phyloP scores from a whole-genome alignment of 257 asterid species.

The Plantago major region DNA sequence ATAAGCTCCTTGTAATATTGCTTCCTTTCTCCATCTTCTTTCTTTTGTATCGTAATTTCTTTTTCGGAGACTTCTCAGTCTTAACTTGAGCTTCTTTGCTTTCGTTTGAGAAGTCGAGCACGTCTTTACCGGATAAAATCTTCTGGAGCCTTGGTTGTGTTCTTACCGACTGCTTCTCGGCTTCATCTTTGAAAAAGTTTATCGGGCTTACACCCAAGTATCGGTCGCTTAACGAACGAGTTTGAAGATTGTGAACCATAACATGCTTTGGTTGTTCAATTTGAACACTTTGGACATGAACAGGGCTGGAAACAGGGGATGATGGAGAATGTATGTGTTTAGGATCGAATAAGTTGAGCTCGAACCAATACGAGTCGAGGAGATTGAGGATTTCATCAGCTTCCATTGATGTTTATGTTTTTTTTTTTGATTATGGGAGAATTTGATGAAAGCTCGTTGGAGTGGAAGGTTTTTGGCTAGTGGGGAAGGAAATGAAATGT shows the following conservation, averaged over 20 bases:
- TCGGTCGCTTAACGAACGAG: constrained; percentile 33
- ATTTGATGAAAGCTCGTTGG: no score
- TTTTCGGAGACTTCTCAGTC: no score
- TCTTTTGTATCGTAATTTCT: neutral
- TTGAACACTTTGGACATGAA: constrained; percentile 3
- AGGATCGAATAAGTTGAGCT: constrained; percentile 20
- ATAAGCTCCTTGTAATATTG: constrained; percentile 37
- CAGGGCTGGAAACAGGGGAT: neutral
- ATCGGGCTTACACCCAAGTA: constrained; percentile 10
- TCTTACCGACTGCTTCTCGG: neutral
- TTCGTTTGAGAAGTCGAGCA: neutral
- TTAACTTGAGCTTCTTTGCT: no score
- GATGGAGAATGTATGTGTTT: constrained; percentile 6
- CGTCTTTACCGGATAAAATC: constrained; percentile 24
- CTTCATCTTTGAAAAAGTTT: neutral
- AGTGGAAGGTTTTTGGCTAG: neutral
- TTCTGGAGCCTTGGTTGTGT: constrained; percentile 19
- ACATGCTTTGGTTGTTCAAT: constrained; percentile 10
- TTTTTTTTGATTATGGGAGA: neutral
- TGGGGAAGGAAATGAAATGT: no score
- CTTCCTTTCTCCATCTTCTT: constrained; percentile 5
- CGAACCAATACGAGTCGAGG: constrained; percentile 47
- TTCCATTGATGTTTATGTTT: constrained; percentile 27
- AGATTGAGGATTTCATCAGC: constrained; percentile 34
- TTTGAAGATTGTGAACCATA: constrained; percentile 7